Conservation (phyloP, 1,284 basidiomycete genomes). For the Ganoderma leucocontextum region DNA sequence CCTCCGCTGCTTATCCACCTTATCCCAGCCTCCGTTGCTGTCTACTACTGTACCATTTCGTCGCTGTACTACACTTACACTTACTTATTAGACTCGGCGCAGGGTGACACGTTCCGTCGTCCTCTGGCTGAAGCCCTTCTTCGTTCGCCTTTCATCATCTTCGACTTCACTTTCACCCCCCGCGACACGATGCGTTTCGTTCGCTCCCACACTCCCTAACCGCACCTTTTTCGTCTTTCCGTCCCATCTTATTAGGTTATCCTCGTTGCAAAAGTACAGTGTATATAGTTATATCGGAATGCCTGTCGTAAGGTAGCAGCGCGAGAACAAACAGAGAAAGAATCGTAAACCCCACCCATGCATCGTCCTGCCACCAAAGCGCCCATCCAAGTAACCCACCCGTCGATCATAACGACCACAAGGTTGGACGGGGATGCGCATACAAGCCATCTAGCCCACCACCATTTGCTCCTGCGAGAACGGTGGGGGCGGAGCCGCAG, state of each 20-base stretch:
- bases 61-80: background rate
- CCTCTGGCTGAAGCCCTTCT: background rate
- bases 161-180: background rate
- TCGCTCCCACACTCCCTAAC: background rate
- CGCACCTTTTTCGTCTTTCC: slow-evolving; percentile 1
- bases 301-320: slow-evolving; percentile 30
- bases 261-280: slow-evolving; percentile 29
- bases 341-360: background rate
- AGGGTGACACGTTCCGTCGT: background rate
- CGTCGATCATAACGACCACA: background rate
- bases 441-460: slow-evolving; percentile 32
- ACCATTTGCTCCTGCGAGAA: slow-evolving; percentile 42
- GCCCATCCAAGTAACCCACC: too few relatives aligned
- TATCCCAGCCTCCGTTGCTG: background rate
- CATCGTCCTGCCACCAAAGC: too few relatives aligned
- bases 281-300: slow-evolving; percentile 31
- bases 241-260: slow-evolving; percentile 3
- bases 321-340: slow-evolving; percentile 11
- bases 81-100: slow-evolving; percentile 3
- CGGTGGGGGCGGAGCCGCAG: slow-evolving; percentile 23
- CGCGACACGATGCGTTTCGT: background rate
- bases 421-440: background rate
- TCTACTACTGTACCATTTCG: slow-evolving; percentile 10
- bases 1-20: background rate
- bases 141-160: slow-evolving; percentile 5